Conservation (phyloP, 345 rosid genomes). For the Sonneratia caseolaris region DNA sequence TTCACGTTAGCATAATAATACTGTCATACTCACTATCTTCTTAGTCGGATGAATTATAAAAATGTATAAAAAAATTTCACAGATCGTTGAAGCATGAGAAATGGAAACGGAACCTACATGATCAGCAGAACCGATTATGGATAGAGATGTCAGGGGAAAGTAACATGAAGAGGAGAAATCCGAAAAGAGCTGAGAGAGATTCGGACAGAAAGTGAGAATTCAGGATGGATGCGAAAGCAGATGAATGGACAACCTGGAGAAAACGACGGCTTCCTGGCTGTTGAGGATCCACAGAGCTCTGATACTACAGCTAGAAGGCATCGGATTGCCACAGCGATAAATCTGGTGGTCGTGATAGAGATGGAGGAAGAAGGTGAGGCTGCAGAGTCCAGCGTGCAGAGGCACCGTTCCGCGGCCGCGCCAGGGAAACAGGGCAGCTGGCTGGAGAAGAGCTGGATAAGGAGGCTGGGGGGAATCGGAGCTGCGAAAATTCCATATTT, state of each 20-base stretch:
- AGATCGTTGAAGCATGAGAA: neutral
- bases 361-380: too few species aligned
- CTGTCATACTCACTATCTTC: neutral
- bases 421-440: too few species aligned
- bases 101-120: neutral
- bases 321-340: neutral
- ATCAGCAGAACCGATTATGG: neutral
- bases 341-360: too few species aligned
- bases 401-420: too few species aligned
- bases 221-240: neutral
- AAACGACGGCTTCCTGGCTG: conserved; percentile 61
- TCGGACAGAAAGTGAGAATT: neutral
- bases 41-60: neutral
- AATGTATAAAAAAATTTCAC: neutral
- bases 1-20: neutral
- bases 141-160: neutral
- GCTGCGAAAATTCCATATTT: too few species aligned
- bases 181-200: neutral
- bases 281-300: conserved; percentile 87
- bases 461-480: too few species aligned
- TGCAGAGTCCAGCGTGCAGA: too few species aligned
- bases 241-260: conserved; percentile 48
- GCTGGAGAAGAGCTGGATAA: too few species aligned
- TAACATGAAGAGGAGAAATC: neutral
- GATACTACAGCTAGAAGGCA: conserved; percentile 67